Evolutionary conservation across 768 basidiomycete genomes (phyloP).

Genomic region (Russula lepida): DNA sequence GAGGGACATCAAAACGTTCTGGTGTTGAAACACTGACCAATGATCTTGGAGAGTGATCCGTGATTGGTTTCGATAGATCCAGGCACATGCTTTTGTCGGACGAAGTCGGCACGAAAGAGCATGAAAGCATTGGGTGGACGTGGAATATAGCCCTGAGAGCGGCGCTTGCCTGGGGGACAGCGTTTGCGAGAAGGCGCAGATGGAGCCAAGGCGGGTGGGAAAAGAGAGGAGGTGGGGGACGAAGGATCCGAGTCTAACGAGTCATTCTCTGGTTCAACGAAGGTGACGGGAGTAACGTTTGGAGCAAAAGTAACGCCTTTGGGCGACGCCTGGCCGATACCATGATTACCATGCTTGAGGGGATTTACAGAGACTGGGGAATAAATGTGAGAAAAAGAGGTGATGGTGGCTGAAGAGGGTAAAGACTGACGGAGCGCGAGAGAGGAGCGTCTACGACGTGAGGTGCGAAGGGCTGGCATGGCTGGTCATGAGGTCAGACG

Average conservation of each 20-base stretch:
- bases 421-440: slow-evolving; percentile 17
- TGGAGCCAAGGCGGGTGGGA: slow-evolving; percentile 44
- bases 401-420: neutral
- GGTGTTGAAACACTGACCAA: slow-evolving; percentile 24
- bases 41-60: slow-evolving; percentile 42
- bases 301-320: slow-evolving; percentile 57
- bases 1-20: neutral
- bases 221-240: slow-evolving; percentile 36
- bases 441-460: slow-evolving; percentile 21
- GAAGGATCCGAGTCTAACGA: slow-evolving; percentile 28
- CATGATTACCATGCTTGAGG: slow-evolving; percentile 47
- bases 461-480: slow-evolving; percentile 19
- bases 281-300: slow-evolving; percentile 50
- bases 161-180: slow-evolving; percentile 52
- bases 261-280: slow-evolving; percentile 30
- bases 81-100: slow-evolving; percentile 40
- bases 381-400: no score
- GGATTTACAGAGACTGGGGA: slow-evolving; percentile 25
- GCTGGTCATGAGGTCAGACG: neutral
- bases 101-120: slow-evolving; percentile 26
- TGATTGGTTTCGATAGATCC: slow-evolving; percentile 45
- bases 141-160: slow-evolving; percentile 39
- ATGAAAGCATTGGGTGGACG: slow-evolving; percentile 35
- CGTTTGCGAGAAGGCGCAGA: slow-evolving; percentile 38
- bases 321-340: slow-evolving; percentile 33